Evolutionary conservation across 75 land plant species (phyloP).

Genomic region (Pinus taeda): DNA sequence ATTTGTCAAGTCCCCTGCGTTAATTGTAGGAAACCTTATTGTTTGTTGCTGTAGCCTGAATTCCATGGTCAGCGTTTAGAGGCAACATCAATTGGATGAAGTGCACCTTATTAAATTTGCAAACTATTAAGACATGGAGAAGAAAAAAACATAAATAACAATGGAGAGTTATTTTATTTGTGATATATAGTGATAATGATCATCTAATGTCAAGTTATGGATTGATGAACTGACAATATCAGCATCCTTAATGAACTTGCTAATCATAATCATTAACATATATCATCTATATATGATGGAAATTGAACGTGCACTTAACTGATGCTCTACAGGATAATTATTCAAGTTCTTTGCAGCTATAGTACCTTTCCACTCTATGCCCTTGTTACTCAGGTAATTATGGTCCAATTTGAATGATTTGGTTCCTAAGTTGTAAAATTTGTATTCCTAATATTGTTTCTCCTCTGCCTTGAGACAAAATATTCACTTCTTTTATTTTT

Average conservation of each 20-base stretch:
- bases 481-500: not conserved
- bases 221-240: not conserved
- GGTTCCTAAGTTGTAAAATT: not conserved
- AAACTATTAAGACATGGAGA: not conserved
- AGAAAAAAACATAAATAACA: not conserved
- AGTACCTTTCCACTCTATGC: conserved; percentile 75
- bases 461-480: not conserved
- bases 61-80: not conserved
- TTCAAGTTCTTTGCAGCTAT: conserved; percentile 71
- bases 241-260: no score
- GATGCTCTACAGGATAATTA: conserved; percentile 39
- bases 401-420: not conserved
- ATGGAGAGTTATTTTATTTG: not conserved
- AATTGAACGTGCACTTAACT: not conserved
- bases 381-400: conserved; percentile 59
- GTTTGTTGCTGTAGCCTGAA: not conserved
- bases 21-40: not conserved
- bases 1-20: not conserved
- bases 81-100: not conserved
- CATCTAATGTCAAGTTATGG: not conserved
- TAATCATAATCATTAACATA: not conserved
- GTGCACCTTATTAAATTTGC: not conserved
- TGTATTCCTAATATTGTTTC: not conserved
- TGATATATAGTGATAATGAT: not conserved
- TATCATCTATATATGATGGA: not conserved